Base-by-base conservation (phyloP, 1,139 yeast species). In the Kluyveromyces marxianus region DNA sequence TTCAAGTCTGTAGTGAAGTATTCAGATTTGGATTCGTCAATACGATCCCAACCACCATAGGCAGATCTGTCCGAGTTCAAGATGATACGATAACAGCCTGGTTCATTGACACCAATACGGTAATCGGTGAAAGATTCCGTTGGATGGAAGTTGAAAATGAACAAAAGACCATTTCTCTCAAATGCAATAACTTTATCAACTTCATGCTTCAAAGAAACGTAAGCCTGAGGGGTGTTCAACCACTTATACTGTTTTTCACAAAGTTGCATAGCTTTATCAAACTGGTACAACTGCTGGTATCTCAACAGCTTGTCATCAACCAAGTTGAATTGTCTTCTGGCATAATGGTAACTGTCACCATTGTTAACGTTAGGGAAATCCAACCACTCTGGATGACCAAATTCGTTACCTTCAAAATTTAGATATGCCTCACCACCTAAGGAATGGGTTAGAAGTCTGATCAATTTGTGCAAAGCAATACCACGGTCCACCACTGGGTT, bases 311-410 rank as follows among this genome's bases (percentile, higher is more conserved):
- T 76, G 63, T 92, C 97, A 49, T 84, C 82, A 35, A 84, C 78
- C 56, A 92, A 74, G 58, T 86, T 86, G 74, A 92, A 92, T 67
- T 92, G 97, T 59, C 98, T 79, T 62, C 97, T 79, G 5, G 97
- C 96, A 61, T 92, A 92, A 66, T 86, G 94, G 68, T 86, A 92
- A 25, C 95, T 83, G 65, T 89, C 90, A 35, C 75, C 75, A 65
- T 92, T 92, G 40, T 96, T 97, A 37, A 54, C 83, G 56, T 97
- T 79, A 8, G 98, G 98, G 74, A 92, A 92, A 66, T 92, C 98
- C 42, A 92, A 75, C 98, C 98, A 92, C 65, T 92, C 98, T 2
- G 98, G 98, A 60, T 92, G 98, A 14, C 98, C 98, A 69, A 92
- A 92, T 68, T 92, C 98, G 61, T 92, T 92, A 48, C 98, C 98